Base-by-base conservation (phyloP, 345 rosid genomes). In the Pugionium dolabratum region DNA sequence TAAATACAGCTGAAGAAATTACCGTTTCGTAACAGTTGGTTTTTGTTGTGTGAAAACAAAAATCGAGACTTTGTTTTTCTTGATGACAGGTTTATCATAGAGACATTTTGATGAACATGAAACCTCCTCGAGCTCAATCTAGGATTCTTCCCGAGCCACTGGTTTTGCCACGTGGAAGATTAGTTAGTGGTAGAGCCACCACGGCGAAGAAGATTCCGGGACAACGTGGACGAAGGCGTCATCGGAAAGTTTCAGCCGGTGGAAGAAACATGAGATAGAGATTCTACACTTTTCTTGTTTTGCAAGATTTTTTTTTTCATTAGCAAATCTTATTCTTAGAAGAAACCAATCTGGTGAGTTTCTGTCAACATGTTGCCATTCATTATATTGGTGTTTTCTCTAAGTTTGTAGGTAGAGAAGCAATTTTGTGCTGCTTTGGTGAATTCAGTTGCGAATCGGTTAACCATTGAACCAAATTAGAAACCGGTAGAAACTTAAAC, bases 21-120 rank as follows among this genome's bases (percentile, higher is more conserved):
- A 25, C 46, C 7, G 5, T 30, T 62, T 45, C 2, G 18, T 5
- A 34, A 45, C 30, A 2, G 25, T 36, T 28, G 6, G 11, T 45
- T 46, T 46, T 67, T 4, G 31, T 1, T 42, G 7, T 53, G 35
- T 11, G 46, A 18, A 18, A 18, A 18, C 18, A 10, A 37, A 29
- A n/a, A 4, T 1, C 11, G 41, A 41, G 31, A 34, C 27, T 33
- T 49, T 3, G 8, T 41, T 29, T 10, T 31, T 7, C 52, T 64
- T 37, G 48, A 36, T 71, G 60, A 53, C 80, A 88, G 97, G 84
- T 76, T 42, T 86, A 91, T 77, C 97, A 91, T 59, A 79, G 86
- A 80, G 97, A 85, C 62, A 11, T 91, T 46, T 62, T 91, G 76
- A 87, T 83, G 83, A 87, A 75, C 40, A 85, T 81, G 91, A 76